Evolutionary conservation across 371 early-diverging fungal species (phyloP).

Genomic region (Basidiobolus meristosporus): DNA sequence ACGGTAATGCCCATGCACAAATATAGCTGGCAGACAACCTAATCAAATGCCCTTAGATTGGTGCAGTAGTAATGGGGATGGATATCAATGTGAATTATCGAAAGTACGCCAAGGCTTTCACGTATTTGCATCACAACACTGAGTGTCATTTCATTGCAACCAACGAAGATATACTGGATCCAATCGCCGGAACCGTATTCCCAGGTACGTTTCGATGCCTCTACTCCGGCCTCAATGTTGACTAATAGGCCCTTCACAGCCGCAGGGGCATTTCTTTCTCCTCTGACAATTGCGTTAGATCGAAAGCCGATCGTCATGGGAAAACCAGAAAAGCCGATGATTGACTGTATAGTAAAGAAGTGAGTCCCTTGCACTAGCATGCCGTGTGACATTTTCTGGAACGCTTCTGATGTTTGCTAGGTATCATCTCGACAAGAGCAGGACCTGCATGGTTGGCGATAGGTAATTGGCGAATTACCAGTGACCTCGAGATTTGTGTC

Average conservation of each 20-base stretch:
- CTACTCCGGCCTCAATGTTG: too few relatives aligned
- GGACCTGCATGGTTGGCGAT: conserved; percentile 95
- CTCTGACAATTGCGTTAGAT: conserved; percentile 47
- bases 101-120: conserved; percentile 80
- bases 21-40: too few relatives aligned
- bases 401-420: too few relatives aligned
- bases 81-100: conserved; percentile 74
- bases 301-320: conserved; percentile 72
- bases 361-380: conserved; percentile 7
- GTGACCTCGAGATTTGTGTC: background rate
- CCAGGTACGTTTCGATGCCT: too few relatives aligned
- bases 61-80: conserved; percentile 80
- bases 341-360: conserved; percentile 68
- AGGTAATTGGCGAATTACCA: conserved; percentile 13
- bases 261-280: conserved; percentile 64
- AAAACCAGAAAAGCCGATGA: conserved; percentile 85
- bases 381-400: too few relatives aligned
- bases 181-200: conserved; percentile 44
- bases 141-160: conserved; percentile 76
- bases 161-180: conserved; percentile 79
- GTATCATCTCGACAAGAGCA: conserved; percentile 49
- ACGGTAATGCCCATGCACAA: conserved; percentile 7
- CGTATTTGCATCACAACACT: conserved; percentile 47
- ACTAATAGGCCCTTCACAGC: conserved; percentile 16
- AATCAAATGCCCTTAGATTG: conserved; percentile 30